Percentiles rank a stretch among this genome's conserved stretches.
These are phyloP conservation scores for Teratosphaeria zuluensis DNA, from an alignment of 2,329 filamentous ascomycete genomes.

Conservation along the genomic window DNA sequence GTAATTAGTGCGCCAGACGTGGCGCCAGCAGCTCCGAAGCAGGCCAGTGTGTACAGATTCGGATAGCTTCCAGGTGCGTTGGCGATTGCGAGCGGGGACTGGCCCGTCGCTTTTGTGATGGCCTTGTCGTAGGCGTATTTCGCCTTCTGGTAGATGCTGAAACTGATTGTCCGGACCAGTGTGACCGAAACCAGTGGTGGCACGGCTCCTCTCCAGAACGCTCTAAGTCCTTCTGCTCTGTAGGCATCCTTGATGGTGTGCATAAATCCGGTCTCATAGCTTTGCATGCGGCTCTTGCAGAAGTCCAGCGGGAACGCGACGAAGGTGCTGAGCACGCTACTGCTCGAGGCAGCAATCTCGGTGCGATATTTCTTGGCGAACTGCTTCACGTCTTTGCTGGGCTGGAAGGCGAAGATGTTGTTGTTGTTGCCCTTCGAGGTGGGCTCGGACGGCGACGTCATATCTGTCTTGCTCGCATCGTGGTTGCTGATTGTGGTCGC, in stretches of 20 bases:
- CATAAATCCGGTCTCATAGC: constrained; percentile 52
- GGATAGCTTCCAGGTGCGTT: constrained; percentile 62
- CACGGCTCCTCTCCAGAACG: constrained; percentile 50
- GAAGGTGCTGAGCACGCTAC: constrained; percentile 69
- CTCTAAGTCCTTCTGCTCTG: constrained; percentile 40
- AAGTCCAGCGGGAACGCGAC: constrained; percentile 80
- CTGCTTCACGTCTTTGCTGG: constrained; percentile 36
- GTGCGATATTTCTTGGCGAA: constrained; percentile 71
- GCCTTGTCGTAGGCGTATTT: constrained; percentile 65
- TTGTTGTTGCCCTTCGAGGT: neutral
- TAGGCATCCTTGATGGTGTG: constrained; percentile 66
- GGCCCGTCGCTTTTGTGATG: constrained; percentile 54
- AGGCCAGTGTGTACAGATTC: constrained; percentile 61
- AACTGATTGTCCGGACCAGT: constrained; percentile 65
- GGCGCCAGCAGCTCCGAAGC: constrained; percentile 68
- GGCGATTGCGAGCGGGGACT: constrained; percentile 64
- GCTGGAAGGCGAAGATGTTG: constrained; percentile 12
- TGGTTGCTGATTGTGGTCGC: neutral
- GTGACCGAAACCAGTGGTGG: constrained; percentile 74
- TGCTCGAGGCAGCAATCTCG: constrained; percentile 67
- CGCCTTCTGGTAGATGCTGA: constrained; percentile 68
- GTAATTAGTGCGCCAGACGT: constrained; percentile 73
- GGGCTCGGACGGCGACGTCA: neutral
- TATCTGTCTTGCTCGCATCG: neutral
- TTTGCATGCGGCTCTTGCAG: constrained; percentile 80